A percentile compares a stretch with the other conserved stretches of the same genome.
Evolutionary conservation across 768 basidiomycete genomes (phyloP).

Genomic region (Russula foetens): DNA sequence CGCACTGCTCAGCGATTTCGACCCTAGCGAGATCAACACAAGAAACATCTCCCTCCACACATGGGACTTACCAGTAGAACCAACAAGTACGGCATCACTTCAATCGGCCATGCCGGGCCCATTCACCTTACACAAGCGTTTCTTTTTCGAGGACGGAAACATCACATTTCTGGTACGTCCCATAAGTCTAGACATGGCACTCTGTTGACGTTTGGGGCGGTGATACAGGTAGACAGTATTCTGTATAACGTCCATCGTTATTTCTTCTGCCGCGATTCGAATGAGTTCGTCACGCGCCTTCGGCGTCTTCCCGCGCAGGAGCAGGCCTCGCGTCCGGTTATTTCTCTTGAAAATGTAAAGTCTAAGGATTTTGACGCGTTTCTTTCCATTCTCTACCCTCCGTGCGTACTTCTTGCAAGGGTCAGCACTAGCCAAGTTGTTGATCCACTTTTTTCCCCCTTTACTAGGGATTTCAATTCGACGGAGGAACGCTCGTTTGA

Average conservation of each 20-base stretch:
- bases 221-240: neutral
- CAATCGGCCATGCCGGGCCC: neutral
- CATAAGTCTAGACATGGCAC: neutral
- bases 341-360: constrained; percentile 6
- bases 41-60: neutral
- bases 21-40: neutral
- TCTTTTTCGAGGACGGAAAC: constrained; percentile 17
- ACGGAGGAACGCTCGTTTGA: constrained; percentile 3
- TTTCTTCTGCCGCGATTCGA: constrained; percentile 16
- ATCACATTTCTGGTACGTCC: constrained; percentile 12
- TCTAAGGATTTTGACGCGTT: constrained; percentile 13
- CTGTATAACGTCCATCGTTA: constrained; percentile 18
- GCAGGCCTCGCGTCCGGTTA: neutral
- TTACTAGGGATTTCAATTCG: constrained; percentile 12
- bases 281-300: neutral
- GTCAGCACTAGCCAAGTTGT: neutral
- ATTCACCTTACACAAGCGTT: constrained; percentile 4
- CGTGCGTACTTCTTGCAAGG: neutral
- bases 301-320: neutral
- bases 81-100: neutral
- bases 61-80: neutral
- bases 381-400: constrained; percentile 14
- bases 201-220: neutral
- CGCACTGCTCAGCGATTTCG: neutral
- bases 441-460: neutral